These are phyloP conservation scores for Scalesia atractyloides DNA, from an alignment of 129 eudicot genomes.

Conservation along the genomic window DNA sequence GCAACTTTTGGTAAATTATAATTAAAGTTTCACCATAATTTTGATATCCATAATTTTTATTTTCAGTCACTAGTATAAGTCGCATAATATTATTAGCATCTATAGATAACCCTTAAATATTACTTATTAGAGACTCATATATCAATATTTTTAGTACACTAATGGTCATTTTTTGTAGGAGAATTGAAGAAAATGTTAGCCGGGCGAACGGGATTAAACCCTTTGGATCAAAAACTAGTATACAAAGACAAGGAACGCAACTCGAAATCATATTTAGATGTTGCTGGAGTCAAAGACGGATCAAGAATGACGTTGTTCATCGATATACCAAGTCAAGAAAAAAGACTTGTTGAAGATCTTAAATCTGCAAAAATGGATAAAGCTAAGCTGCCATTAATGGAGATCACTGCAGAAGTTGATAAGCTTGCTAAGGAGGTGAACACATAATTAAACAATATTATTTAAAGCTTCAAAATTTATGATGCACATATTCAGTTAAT, in stretches of 20 bases:
- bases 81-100: no score
- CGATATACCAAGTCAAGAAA: slow-evolving; percentile 71
- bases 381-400: slow-evolving; percentile 52
- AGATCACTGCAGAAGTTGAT: slow-evolving; percentile 63
- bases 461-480: background rate
- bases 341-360: slow-evolving; percentile 51
- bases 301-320: slow-evolving; percentile 65
- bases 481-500: background rate
- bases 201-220: slow-evolving; percentile 63
- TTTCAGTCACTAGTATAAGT: background rate
- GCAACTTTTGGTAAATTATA: slow-evolving; percentile 72
- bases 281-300: slow-evolving; percentile 72
- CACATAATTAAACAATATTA: background rate
- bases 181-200: slow-evolving; percentile 83
- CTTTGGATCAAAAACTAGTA: slow-evolving; percentile 75
- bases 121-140: no score
- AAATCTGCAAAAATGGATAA: slow-evolving; percentile 53
- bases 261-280: slow-evolving; percentile 72
- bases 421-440: slow-evolving; percentile 69
- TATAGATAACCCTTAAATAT: no score
- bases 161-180: slow-evolving; percentile 38
- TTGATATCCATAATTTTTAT: background rate
- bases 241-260: slow-evolving; percentile 80
- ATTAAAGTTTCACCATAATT: background rate
- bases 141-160: no score